Base-by-base conservation (phyloP, 2,329 filamentous ascomycete species). In the Albifimbria verrucaria region DNA sequence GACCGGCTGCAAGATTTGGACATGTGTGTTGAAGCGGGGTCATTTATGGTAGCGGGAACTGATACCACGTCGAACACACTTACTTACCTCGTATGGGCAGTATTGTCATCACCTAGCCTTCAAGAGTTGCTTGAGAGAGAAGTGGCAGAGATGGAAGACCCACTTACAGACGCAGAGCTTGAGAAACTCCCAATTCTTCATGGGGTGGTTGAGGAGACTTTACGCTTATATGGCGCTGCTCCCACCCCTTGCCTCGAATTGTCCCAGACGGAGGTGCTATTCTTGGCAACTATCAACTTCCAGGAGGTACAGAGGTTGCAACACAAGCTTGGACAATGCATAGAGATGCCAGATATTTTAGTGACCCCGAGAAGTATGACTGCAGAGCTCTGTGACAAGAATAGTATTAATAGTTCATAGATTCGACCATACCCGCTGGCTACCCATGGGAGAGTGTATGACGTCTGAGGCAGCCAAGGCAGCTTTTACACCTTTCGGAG, bases 61-160 rank as follows among this genome's bases (percentile, higher is more conserved):
- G 77, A 79, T 43, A 81, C 78, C 0, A 79, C 77, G 0, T 72
- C 77, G 0, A 67, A 71, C 4, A 76, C 76, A 0, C 52, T 81
- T 44, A 79, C 77, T 0, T 80, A 78, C 51, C 59, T 77, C 1
- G 57, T 74, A 5, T 78, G 71, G 71, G 57, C 62, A 11, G 51
- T 55, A 22, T 23, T 55, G 47, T 25, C 41, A 22, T 28, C 41
- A 20, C 36, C 25, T 2, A 4, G 17, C 21, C 21, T 48, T 41
- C 51, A 51, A 24, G 25, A 17, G 20, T 11, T 11, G 18, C 23
- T 28, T 36, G 46, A 26, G 21, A 7, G 12, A 39, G 25, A 26
- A 36, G 44, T 21, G n/a, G 36, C 17, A 26, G 15, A 42, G 1
- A 26, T 45, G 26, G 21, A 41, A 3, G 48, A 43, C 17, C 17